Evolutionary conservation across 805 yeast species (phyloP), one percentile per base, ranked within the genome.

Genomic region (Metschnikowia amazonensis): DNA sequence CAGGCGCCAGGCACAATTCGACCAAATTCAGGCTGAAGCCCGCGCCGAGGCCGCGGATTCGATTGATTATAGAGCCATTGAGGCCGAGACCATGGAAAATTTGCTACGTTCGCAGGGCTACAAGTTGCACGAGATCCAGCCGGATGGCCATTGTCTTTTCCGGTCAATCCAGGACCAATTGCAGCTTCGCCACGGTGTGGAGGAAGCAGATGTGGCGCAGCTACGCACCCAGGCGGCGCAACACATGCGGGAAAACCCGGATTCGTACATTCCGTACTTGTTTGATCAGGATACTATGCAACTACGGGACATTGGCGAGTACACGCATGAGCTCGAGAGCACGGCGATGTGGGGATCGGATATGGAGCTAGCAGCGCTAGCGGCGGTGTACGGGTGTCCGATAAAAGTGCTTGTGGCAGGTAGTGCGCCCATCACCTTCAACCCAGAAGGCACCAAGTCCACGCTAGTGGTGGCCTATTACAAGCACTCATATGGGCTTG

Each of bases 271-370:
- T 4, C 97, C 97, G 13, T 92, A 85, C 57, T 65, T 92, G 52
- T 83, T 89, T 58, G 95, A 88, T 60, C 97, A 89, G 53, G 70
- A 67, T 11, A 84, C 90, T 1, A 74, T 82, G 71, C 69, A 77
- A 6, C 54, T 87, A 48, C 74, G 75, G 40, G 85, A 86, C 51
- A 65, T 90, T 24, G 82, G 77, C 31, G 79, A 78, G 18, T 94
- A 94, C 62, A 76, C 87, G 3, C 63, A 70, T 3, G 84, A 82
- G 50, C 73, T 92, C 47, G 85, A 77, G 48, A 70, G 63, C n/a
- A 88, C 96, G 0, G 82, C 95, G 0, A 79, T 86, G 72, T 92
- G 99, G 99, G 99, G 99, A 21, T 94, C 96, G 7, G 97, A 94
- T 57, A 71, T 89, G 70, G 99, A 92, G 68, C 81, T 92, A 16